phyloP scores from a whole-genome alignment of 2,329 filamentous ascomycete species.

The Colletotrichum cereale region DNA sequence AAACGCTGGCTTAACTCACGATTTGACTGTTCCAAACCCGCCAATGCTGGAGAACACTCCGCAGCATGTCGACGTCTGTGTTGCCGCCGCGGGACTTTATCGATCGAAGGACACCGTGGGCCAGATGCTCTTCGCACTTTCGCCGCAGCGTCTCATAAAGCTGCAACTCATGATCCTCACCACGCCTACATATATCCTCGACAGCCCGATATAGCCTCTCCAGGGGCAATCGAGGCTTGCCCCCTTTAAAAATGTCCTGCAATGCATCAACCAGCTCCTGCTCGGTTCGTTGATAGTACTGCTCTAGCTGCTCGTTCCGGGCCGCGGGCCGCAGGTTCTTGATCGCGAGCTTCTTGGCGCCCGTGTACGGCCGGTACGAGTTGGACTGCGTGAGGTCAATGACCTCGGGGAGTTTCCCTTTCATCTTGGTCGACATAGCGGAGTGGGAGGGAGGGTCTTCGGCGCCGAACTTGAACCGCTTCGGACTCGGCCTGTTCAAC shows the following conservation, averaged over 20 bases:
- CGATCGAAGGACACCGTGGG: constrained; percentile 67
- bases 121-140: constrained; percentile 77
- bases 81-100: constrained; percentile 63
- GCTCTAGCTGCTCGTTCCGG: constrained; percentile 71
- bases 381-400: constrained; percentile 51
- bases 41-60: constrained; percentile 72
- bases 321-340: constrained; percentile 85
- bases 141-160: constrained; percentile 67
- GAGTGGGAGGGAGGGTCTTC: constrained; percentile 23
- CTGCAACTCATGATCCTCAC: constrained; percentile 76
- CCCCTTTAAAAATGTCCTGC: constrained; percentile 76
- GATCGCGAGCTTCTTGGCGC: constrained; percentile 89
- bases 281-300: constrained; percentile 84
- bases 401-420: constrained; percentile 55
- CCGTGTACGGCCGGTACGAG: constrained; percentile 78
- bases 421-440: constrained; percentile 49
- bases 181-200: constrained; percentile 89
- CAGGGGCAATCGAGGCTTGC: constrained; percentile 76
- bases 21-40: constrained; percentile 82
- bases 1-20: constrained; percentile 60
- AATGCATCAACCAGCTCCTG: constrained; percentile 80
- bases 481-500: constrained; percentile 37
- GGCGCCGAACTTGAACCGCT: constrained; percentile 39
- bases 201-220: constrained; percentile 92
- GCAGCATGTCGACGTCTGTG: constrained; percentile 74